These are phyloP conservation scores for Vicia villosa DNA, from an alignment of 306 rosid species.

Conservation along the genomic window DNA sequence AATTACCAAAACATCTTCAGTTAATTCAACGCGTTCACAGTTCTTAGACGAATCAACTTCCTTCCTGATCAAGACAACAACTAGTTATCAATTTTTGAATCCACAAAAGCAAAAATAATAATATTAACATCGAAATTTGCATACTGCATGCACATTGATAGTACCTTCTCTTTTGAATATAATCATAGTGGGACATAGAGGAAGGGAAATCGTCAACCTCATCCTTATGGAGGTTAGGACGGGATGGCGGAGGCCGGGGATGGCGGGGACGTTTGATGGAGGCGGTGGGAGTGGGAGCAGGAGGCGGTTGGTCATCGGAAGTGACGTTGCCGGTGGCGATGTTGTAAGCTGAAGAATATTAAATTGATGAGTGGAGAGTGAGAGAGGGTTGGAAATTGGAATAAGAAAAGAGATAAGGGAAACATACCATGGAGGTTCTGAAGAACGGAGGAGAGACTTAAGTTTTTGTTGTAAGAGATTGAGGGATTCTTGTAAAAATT, in stretches of 20 bases:
- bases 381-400: slow-evolving; percentile 5
- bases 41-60: slow-evolving; percentile 49
- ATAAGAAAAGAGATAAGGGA: not conserved
- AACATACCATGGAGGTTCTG: slow-evolving; percentile 59
- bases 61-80: slow-evolving; percentile 50
- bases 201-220: slow-evolving; percentile 37
- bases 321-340: slow-evolving; percentile 62
- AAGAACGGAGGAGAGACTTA: slow-evolving; percentile 70
- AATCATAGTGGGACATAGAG: slow-evolving; percentile 78
- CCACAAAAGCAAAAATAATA: not conserved
- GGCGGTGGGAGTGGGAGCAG: slow-evolving; percentile 19
- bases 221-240: slow-evolving; percentile 7
- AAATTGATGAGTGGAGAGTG: slow-evolving; percentile 21
- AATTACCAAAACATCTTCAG: slow-evolving; percentile 73
- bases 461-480: slow-evolving; percentile 68
- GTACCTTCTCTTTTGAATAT: slow-evolving; percentile 67
- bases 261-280: slow-evolving; percentile 51
- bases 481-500: slow-evolving; percentile 84
- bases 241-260: slow-evolving; percentile 31
- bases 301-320: slow-evolving; percentile 31
- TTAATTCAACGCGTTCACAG: slow-evolving; percentile 39
- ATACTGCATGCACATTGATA: not conserved
- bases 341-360: slow-evolving; percentile 62
- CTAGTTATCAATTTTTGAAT: not conserved
- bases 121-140: not conserved